phyloP scores from a whole-genome alignment of 2,329 filamentous ascomycete genomes.

The Cryphonectria parasitica region DNA sequence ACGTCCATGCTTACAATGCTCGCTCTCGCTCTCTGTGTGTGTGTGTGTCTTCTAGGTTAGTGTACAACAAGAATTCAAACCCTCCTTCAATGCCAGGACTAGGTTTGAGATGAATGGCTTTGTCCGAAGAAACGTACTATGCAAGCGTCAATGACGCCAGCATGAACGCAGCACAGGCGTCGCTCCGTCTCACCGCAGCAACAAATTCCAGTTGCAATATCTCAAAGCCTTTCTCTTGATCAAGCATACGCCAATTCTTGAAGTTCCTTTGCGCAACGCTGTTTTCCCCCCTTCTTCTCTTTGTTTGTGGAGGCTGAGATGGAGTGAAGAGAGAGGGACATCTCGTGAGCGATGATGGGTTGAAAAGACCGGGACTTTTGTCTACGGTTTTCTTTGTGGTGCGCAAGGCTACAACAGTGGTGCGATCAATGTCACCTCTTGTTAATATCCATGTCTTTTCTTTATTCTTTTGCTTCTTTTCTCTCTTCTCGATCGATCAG shows the following conservation, averaged over 20 bases:
- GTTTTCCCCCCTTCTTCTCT: no score
- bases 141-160: no score
- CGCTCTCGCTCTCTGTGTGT: no score
- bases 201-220: background rate
- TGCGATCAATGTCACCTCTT: background rate
- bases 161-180: background rate
- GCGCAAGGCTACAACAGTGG: background rate
- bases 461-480: no score
- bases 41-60: no score
- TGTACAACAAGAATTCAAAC: no score
- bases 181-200: background rate
- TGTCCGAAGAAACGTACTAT: background rate
- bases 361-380: constrained; percentile 3
- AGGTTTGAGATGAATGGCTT: background rate
- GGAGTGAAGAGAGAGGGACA: no score
- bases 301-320: background rate
- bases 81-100: background rate
- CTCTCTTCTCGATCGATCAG: no score
- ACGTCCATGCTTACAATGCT: background rate
- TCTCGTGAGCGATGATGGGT: background rate
- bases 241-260: background rate
- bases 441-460: no score
- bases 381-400: constrained; percentile 10
- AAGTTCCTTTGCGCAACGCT: no score
- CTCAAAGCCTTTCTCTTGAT: background rate